phyloP scores from a whole-genome alignment of 2,329 filamentous ascomycete genomes.

The Diaporthe citriasiana region DNA sequence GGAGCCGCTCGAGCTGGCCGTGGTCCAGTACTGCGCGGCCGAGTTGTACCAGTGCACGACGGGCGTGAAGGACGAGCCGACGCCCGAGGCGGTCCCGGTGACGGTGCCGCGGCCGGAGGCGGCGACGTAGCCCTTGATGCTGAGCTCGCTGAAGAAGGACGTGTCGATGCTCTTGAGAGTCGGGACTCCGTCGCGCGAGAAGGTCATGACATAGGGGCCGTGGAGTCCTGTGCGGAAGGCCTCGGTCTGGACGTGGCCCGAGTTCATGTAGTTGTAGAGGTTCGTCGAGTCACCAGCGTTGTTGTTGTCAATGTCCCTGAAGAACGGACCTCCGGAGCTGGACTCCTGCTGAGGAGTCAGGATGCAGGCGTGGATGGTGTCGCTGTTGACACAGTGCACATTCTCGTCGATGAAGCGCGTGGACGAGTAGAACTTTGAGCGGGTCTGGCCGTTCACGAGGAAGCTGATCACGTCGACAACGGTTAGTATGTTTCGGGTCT shows the following conservation, averaged over 20 bases:
- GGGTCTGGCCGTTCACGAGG: constrained; percentile 66
- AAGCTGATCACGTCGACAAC: constrained; percentile 48
- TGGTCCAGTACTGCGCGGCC: constrained; percentile 70
- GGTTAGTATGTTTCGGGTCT: not conserved
- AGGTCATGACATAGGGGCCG: constrained; percentile 70
- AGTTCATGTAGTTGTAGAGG: constrained; percentile 74
- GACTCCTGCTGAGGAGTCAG: constrained; percentile 55
- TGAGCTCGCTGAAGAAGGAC: constrained; percentile 68
- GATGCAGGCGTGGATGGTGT: constrained; percentile 55
- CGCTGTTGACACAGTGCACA: constrained; percentile 63
- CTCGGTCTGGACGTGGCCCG: constrained; percentile 69
- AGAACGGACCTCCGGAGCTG: constrained; percentile 71
- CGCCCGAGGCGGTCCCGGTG: constrained; percentile 66
- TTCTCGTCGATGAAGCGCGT: constrained; percentile 73
- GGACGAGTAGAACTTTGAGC: constrained; percentile 73
- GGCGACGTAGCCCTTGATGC: constrained; percentile 66
- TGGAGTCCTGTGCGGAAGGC: constrained; percentile 68
- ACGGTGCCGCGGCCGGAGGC: constrained; percentile 65
- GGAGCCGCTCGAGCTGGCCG: constrained; percentile 59
- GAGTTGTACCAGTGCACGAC: constrained; percentile 72
- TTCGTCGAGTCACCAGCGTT: constrained; percentile 67
- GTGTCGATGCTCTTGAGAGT: constrained; percentile 60
- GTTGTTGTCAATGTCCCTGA: constrained; percentile 65
- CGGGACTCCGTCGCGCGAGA: constrained; percentile 66
- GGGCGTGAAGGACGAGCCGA: constrained; percentile 60